Evolutionary conservation across 2,329 filamentous ascomycete genomes (phyloP).

Genomic region (Cordyceps cateniannulata): DNA sequence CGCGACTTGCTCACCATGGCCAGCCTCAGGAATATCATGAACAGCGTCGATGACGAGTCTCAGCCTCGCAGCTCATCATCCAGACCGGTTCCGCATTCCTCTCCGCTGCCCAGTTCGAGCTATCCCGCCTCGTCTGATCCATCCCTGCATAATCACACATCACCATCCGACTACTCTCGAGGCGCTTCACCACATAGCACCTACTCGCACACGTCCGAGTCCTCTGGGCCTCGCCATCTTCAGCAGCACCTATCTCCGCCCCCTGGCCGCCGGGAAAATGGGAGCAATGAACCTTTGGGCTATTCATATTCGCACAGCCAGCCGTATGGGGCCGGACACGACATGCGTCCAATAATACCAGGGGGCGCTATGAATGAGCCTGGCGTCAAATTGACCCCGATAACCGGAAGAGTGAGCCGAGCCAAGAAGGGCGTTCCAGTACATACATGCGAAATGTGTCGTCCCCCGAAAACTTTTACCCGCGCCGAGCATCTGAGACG

Average conservation of each 20-base stretch:
- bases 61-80: constrained; percentile 17
- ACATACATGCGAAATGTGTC: constrained; percentile 47
- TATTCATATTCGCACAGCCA: constrained; percentile 9
- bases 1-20: constrained; percentile 42
- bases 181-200: constrained; percentile 26
- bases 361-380: constrained; percentile 27
- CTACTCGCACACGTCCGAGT: constrained; percentile 10
- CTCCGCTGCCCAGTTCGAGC: constrained; percentile 20
- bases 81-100: not conserved
- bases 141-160: constrained; percentile 21
- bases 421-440: constrained; percentile 55
- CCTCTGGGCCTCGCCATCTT: constrained; percentile 7
- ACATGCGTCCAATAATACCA: constrained; percentile 36
- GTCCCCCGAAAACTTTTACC: constrained; percentile 52
- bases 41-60: constrained; percentile 43
- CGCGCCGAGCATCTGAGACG: constrained; percentile 57
- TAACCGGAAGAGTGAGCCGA: constrained; percentile 50
- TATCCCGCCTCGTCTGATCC: constrained; percentile 33
- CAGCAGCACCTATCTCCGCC: not conserved
- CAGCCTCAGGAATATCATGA: constrained; percentile 52
- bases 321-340: constrained; percentile 2
- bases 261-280: not conserved
- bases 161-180: constrained; percentile 28
- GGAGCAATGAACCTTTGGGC: not conserved
- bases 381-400: constrained; percentile 47